Percentiles rank a stretch among this genome's conserved stretches.
These are phyloP conservation scores for Begonia fuchsioides DNA, from an alignment of 306 rosid genomes.

Conservation along the genomic window DNA sequence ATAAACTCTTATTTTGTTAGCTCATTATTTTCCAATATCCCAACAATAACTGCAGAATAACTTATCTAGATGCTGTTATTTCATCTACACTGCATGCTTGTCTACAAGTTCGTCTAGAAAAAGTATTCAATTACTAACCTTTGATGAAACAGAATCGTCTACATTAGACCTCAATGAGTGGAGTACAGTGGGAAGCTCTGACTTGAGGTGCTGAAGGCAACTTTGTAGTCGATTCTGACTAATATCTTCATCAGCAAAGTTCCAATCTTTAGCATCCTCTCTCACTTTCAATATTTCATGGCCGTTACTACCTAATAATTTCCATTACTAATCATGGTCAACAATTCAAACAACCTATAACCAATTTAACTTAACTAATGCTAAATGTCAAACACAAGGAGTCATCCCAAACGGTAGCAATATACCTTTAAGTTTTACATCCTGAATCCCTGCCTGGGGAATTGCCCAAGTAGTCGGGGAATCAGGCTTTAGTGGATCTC, in stretches of 20 bases:
- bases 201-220: slow-evolving; percentile 45
- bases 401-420: background rate
- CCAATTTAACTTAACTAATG: slow-evolving; percentile 13
- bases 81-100: no score
- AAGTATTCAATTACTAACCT: slow-evolving; percentile 19
- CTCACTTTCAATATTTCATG: slow-evolving; percentile 15
- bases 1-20: no score
- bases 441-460: slow-evolving; percentile 40
- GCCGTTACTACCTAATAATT: slow-evolving; percentile 16
- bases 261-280: slow-evolving; percentile 17
- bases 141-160: slow-evolving; percentile 12
- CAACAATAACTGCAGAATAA: no score
- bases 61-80: no score
- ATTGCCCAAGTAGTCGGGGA: slow-evolving; percentile 57
- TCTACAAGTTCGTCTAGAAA: slow-evolving; percentile 1
- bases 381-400: slow-evolving; percentile 2
- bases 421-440: slow-evolving; percentile 51
- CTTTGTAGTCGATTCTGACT: slow-evolving; percentile 24
- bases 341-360: slow-evolving; percentile 48
- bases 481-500: slow-evolving; percentile 29
- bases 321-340: slow-evolving; percentile 16
- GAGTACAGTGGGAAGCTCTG: slow-evolving; percentile 49
- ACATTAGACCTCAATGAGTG: slow-evolving; percentile 32
- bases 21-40: no score
- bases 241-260: slow-evolving; percentile 18